Conservation (phyloP, 2,329 filamentous ascomycete genomes). For the Volutella citrinella region DNA sequence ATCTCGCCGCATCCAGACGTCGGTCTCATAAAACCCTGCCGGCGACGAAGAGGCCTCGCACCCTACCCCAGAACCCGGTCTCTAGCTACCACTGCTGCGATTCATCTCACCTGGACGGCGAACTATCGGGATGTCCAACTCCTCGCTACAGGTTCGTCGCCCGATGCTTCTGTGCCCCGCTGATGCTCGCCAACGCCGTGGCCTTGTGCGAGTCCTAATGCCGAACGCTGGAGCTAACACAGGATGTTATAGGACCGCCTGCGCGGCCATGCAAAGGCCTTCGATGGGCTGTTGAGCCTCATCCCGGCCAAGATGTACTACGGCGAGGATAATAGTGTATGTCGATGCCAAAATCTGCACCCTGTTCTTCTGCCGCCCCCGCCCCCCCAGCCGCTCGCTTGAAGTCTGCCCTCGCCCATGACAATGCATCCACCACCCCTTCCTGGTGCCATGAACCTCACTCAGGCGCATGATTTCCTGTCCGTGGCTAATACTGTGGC, state of each 20-base stretch:
- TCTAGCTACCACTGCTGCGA: too few relatives aligned
- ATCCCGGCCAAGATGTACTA: conserved; percentile 92
- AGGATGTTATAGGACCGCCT: conserved; percentile 47
- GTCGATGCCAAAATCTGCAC: conserved; percentile 36
- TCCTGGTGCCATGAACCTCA: too few relatives aligned
- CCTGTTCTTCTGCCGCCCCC: conserved; percentile 5
- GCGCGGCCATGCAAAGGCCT: conserved; percentile 65
- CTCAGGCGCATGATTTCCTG: too few relatives aligned
- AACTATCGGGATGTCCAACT: conserved; percentile 45
- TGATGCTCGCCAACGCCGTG: conserved; percentile 9
- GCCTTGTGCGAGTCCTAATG: too few relatives aligned
- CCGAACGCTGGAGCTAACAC: conserved; percentile 19
- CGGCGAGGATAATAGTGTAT: conserved; percentile 77
- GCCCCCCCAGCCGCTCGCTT: conserved; percentile 4
- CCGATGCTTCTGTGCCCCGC: conserved; percentile 27
- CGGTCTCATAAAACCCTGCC: too few relatives aligned
- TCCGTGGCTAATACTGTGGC: too few relatives aligned
- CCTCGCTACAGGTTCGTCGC: conserved; percentile 45
- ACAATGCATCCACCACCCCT: too few relatives aligned
- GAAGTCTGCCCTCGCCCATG: too few relatives aligned
- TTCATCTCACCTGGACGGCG: too few relatives aligned
- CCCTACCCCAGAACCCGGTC: too few relatives aligned
- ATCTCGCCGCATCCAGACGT: not conserved
- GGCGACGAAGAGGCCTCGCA: too few relatives aligned
- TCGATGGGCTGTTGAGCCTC: conserved; percentile 81